Percentiles rank a stretch among this genome's conserved stretches.
Conservation (phyloP, 129 eudicot species). For the Centaurea solstitialis region DNA sequence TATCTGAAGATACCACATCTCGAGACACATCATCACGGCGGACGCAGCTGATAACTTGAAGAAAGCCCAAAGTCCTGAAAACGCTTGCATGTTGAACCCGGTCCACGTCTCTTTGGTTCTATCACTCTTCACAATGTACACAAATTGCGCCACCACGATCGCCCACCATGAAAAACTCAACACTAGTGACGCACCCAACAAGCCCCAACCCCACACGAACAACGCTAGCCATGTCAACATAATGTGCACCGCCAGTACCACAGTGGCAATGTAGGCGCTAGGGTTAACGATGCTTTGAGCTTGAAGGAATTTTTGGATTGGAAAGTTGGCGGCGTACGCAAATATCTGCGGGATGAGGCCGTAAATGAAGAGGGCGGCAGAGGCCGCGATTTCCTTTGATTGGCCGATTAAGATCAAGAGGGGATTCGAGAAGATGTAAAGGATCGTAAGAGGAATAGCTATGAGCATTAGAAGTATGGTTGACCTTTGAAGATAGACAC, state of each 20-base stretch:
- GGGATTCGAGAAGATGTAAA: conserved; percentile 48
- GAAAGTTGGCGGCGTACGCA: conserved; percentile 52
- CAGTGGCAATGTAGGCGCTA: conserved; percentile 47
- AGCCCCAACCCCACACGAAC: conserved; percentile 41
- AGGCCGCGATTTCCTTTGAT: conserved; percentile 32
- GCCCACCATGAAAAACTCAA: conserved; percentile 56
- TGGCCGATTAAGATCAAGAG: conserved; percentile 48
- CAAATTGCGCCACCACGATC: conserved; percentile 47
- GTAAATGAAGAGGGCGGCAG: conserved; percentile 45
- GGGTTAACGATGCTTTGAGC: conserved; percentile 62
- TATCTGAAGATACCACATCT: conserved; percentile 55
- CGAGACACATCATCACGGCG: conserved; percentile 55
- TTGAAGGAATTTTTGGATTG: conserved; percentile 54
- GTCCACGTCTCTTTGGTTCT: conserved; percentile 46
- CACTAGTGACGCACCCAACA: conserved; percentile 43
- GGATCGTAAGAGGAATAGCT: conserved; percentile 39
- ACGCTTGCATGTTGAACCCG: conserved; percentile 43
- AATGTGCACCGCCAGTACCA: conserved; percentile 34
- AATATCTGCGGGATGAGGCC: conserved; percentile 63
- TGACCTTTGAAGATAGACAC: conserved; percentile 58
- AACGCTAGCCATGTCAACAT: conserved; percentile 32
- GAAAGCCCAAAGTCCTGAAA: conserved; percentile 45
- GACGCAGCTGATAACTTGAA: conserved; percentile 44
- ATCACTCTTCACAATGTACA: conserved; percentile 44
- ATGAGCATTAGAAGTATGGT: conserved; percentile 39